Evolutionary conservation across 1,284 basidiomycete species (phyloP).

Genomic region (Schizopora paradoxa): DNA sequence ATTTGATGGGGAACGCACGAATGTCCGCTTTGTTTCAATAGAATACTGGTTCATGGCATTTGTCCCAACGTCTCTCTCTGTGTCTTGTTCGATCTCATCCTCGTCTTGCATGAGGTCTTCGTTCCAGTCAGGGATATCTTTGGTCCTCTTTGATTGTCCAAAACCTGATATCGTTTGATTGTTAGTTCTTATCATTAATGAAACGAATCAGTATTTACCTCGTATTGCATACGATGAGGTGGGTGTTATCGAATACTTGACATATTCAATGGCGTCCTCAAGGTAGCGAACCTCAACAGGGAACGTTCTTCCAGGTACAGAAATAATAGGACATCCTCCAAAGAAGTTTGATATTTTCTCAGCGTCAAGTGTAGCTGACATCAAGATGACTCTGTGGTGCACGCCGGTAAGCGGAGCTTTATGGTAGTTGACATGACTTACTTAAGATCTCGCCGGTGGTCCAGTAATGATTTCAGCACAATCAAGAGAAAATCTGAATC

Average conservation of each 20-base stretch:
- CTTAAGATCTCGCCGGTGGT: constrained; percentile 82
- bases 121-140: constrained; percentile 66
- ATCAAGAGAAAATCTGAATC: constrained; percentile 98
- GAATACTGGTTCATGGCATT: too few relatives aligned
- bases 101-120: constrained; percentile 62
- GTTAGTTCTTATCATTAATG: constrained; percentile 7
- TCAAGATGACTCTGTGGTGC: constrained; percentile 81
- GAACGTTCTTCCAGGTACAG: constrained; percentile 95
- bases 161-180: constrained; percentile 55
- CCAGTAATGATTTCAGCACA: constrained; percentile 86
- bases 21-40: too few relatives aligned
- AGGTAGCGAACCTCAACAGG: constrained; percentile 87
- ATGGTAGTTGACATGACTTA: constrained; percentile 30
- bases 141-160: constrained; percentile 47
- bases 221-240: constrained; percentile 81
- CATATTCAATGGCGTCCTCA: constrained; percentile 89
- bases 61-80: too few relatives aligned
- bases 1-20: too few relatives aligned
- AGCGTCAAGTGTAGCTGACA: constrained; percentile 97
- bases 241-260: constrained; percentile 82
- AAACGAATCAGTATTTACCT: constrained; percentile 32
- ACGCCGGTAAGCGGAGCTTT: too few relatives aligned
- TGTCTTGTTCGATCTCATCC: constrained; percentile 67
- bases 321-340: constrained; percentile 82
- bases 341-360: constrained; percentile 95